These are phyloP conservation scores for Nepenthes gracilis DNA, from an alignment of 148 eudicot species.

Conservation along the genomic window DNA sequence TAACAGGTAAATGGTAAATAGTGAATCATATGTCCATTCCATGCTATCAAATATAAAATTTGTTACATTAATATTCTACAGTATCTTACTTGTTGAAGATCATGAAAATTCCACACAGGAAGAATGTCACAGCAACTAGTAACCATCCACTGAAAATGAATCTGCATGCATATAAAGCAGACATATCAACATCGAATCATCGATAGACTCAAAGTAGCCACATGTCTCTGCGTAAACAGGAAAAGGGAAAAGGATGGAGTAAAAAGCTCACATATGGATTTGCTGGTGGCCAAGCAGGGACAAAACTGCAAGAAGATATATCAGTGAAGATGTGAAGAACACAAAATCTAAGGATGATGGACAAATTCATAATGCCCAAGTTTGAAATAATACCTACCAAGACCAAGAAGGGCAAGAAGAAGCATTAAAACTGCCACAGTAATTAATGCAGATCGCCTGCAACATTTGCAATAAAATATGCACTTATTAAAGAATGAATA, in stretches of 20 bases:
- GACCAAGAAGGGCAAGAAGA: slow-evolving; percentile 60
- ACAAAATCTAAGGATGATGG: background rate
- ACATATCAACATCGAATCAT: slow-evolving; percentile 4
- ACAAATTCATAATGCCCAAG: background rate
- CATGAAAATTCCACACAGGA: slow-evolving; percentile 79
- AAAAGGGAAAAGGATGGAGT: background rate
- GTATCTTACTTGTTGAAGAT: slow-evolving; percentile 64
- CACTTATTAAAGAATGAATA: background rate
- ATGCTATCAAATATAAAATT: no score
- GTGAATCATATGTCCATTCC: no score
- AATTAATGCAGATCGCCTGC: slow-evolving; percentile 61
- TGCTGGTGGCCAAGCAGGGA: slow-evolving; percentile 57
- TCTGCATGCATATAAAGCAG: slow-evolving; percentile 35
- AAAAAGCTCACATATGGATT: slow-evolving; percentile 56
- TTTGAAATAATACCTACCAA: slow-evolving; percentile 32
- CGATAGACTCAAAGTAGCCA: no score
- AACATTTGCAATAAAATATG: slow-evolving; percentile 1
- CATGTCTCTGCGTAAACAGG: background rate
- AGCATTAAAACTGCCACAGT: slow-evolving; percentile 72
- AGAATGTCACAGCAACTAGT: slow-evolving; percentile 74
- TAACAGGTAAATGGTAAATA: no score
- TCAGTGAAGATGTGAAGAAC: background rate
- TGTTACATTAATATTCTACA: background rate
- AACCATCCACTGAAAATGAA: slow-evolving; percentile 87
- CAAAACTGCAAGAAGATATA: slow-evolving; percentile 36